These are phyloP conservation scores for Phytophthora rubi DNA, from an alignment of 352 stramenopile genomes.

Conservation along the genomic window DNA sequence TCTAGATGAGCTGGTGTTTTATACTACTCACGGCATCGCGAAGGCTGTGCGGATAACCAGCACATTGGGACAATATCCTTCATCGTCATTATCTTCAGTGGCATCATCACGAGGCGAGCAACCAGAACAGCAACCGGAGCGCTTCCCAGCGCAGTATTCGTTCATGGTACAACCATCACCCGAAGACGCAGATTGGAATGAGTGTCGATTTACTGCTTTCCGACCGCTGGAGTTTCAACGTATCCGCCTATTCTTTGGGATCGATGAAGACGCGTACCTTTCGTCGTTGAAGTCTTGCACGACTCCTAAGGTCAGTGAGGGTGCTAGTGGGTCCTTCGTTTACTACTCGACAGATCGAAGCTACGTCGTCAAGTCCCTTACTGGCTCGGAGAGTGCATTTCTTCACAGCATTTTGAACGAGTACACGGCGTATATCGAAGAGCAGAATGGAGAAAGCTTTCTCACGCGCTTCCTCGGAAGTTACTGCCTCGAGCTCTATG, in stretches of 20 bases:
- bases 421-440: slow-evolving; percentile 69
- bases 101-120: slow-evolving; percentile 8
- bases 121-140: slow-evolving; percentile 13
- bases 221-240: slow-evolving; percentile 54
- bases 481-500: slow-evolving; percentile 85
- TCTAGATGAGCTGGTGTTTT: slow-evolving; percentile 78
- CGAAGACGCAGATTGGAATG: slow-evolving; percentile 44
- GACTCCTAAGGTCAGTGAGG: slow-evolving; percentile 82
- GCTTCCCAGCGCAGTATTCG: slow-evolving; percentile 30
- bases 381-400: slow-evolving; percentile 59
- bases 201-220: slow-evolving; percentile 76
- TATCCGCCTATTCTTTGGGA: slow-evolving; percentile 61
- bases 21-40: slow-evolving; percentile 80
- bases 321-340: slow-evolving; percentile 82
- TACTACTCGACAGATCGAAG: slow-evolving; percentile 82
- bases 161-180: slow-evolving; percentile 57
- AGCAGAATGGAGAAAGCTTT: slow-evolving; percentile 60
- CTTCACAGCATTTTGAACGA: slow-evolving; percentile 69
- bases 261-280: slow-evolving; percentile 62
- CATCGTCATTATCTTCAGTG: slow-evolving; percentile 2
- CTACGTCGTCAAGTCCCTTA: slow-evolving; percentile 86
- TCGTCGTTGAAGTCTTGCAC: slow-evolving; percentile 64
- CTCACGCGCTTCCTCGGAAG: slow-evolving; percentile 85
- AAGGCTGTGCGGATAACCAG: slow-evolving; percentile 50
- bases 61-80: slow-evolving; percentile 29